Evolutionary conservation across 352 stramenopile genomes (phyloP).

Genomic region (Blastocystis sp.): DNA sequence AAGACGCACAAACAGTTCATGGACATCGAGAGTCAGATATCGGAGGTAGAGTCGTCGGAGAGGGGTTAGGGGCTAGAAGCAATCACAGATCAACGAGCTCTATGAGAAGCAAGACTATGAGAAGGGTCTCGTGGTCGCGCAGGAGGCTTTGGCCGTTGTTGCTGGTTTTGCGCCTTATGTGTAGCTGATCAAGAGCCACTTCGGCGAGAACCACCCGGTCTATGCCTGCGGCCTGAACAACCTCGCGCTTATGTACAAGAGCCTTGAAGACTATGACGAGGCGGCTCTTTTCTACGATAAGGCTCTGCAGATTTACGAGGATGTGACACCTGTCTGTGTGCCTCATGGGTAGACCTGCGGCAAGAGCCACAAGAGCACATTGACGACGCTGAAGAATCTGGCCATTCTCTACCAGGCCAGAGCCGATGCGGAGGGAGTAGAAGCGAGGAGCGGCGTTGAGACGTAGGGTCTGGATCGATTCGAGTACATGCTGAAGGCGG

Average conservation of each 20-base stretch:
- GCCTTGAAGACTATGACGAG: conserved; percentile 57
- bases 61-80: conserved; percentile 15
- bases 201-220: conserved; percentile 63
- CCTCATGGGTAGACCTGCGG: conserved; percentile 47
- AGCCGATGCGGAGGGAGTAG: conserved; percentile 43
- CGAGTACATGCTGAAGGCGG: conserved; percentile 63
- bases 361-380: conserved; percentile 55
- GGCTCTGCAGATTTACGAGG: conserved; percentile 63
- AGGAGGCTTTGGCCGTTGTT: conserved; percentile 47
- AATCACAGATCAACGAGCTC: conserved; percentile 44
- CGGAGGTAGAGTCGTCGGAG: not conserved
- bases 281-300: conserved; percentile 61
- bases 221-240: conserved; percentile 68
- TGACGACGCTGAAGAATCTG: conserved; percentile 67
- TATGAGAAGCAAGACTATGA: conserved; percentile 50
- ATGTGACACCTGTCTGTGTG: not conserved
- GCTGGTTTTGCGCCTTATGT: not conserved
- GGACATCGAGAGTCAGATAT: conserved; percentile 65
- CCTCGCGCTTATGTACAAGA: conserved; percentile 66
- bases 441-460: not conserved
- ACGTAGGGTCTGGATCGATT: conserved; percentile 56
- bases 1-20: conserved; percentile 67
- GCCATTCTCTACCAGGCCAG: conserved; percentile 60
- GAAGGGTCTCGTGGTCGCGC: conserved; percentile 22
- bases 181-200: conserved; percentile 55